Evolutionary conservation across 2,329 filamentous ascomycete genomes (phyloP).

Genomic region (Apiospora sp.): DNA sequence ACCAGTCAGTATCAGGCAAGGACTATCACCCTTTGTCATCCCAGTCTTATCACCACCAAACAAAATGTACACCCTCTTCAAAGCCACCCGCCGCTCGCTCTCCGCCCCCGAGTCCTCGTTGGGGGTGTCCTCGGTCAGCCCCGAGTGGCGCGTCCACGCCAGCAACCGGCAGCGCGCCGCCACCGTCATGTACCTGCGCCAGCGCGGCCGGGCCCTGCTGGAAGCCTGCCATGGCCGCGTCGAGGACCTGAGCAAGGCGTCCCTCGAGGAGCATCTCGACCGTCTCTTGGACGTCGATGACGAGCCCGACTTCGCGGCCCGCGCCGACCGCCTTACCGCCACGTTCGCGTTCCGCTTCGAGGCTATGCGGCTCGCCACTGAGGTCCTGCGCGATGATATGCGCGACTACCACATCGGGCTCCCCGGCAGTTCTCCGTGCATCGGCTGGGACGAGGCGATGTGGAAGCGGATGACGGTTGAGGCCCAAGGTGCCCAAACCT

Average conservation of each 20-base stretch:
- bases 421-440: neutral
- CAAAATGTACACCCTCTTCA: neutral
- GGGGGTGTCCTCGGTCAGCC: too few species aligned
- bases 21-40: neutral
- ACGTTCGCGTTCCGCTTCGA: neutral
- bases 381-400: neutral
- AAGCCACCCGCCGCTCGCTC: neutral
- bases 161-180: neutral
- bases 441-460: neutral
- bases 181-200: neutral
- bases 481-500: neutral
- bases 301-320: neutral
- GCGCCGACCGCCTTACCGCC: neutral
- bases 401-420: neutral
- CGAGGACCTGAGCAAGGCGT: neutral
- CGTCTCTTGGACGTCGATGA: neutral
- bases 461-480: neutral
- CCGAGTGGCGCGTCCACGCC: neutral
- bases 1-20: neutral
- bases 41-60: neutral
- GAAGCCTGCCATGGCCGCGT: neutral
- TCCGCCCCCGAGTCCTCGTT: neutral
- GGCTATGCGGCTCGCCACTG: neutral
- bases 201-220: neutral
- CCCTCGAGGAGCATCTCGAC: neutral